phyloP scores from a whole-genome alignment of 306 rosid species.

The Betula pendula region DNA sequence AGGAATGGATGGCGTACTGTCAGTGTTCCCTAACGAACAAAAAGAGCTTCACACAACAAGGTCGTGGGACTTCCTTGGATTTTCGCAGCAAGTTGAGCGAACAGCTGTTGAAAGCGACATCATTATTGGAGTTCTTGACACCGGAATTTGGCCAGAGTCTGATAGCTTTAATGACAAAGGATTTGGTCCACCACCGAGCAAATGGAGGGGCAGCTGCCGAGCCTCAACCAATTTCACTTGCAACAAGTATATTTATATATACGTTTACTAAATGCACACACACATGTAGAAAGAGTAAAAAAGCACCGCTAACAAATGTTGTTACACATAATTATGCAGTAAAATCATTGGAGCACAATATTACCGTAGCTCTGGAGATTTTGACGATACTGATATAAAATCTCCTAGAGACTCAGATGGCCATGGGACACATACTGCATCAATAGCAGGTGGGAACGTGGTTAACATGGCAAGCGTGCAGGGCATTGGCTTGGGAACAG shows the following conservation, averaged over 20 bases:
- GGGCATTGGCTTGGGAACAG: conserved; percentile 49
- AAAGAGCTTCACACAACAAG: conserved; percentile 46
- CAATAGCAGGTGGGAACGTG: conserved; percentile 44
- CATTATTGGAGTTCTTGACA: conserved; percentile 45
- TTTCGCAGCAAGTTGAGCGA: conserved; percentile 29
- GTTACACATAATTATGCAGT: neutral
- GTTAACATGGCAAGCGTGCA: conserved; percentile 37
- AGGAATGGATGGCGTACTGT: conserved; percentile 51
- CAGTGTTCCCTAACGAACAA: conserved; percentile 46
- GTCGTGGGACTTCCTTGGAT: conserved; percentile 66
- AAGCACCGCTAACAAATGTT: too few species aligned
- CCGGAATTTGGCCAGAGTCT: conserved; percentile 58
- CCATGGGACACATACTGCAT: conserved; percentile 59
- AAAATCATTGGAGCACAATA: neutral
- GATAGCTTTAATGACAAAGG: conserved; percentile 46
- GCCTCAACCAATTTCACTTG: conserved; percentile 38
- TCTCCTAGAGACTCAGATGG: conserved; percentile 46
- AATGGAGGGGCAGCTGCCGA: conserved; percentile 58
- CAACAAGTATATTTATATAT: conserved; percentile 50
- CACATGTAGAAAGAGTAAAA: too few species aligned
- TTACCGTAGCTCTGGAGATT: neutral
- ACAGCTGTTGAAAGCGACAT: conserved; percentile 33
- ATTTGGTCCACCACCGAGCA: conserved; percentile 49
- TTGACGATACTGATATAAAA: neutral
- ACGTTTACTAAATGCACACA: too few species aligned